Percentiles rank a stretch among this genome's conserved stretches.
phyloP scores from a whole-genome alignment of 1,284 basidiomycete genomes.

The Ustilago bromivora region DNA sequence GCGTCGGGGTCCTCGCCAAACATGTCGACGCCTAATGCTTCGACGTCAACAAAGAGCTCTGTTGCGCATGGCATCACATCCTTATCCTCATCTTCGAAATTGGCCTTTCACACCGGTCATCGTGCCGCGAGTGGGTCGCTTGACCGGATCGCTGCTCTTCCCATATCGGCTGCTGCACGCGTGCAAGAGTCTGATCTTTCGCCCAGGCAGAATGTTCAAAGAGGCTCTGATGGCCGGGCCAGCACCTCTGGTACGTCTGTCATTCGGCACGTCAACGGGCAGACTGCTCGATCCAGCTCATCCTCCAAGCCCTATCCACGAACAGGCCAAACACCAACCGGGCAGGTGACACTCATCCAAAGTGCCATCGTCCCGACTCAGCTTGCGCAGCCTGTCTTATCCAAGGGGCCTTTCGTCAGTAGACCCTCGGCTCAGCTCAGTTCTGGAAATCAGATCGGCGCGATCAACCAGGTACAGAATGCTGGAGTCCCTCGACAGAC shows the following conservation, averaged over 20 bases:
- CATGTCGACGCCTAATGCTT: not conserved
- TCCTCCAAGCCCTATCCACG: not conserved
- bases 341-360: not conserved
- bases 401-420: no score
- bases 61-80: not conserved
- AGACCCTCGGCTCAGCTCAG: not conserved
- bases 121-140: slow-evolving; percentile 17
- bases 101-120: not conserved
- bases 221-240: not conserved
- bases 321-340: not conserved
- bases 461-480: not conserved
- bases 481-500: not conserved
- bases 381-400: not conserved
- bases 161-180: not conserved
- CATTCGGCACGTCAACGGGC: not conserved
- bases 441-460: not conserved
- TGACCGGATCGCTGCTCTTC: slow-evolving; percentile 22
- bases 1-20: not conserved
- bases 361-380: not conserved
- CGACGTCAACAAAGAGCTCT: not conserved
- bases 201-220: not conserved
- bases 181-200: not conserved
- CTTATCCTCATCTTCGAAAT: not conserved
- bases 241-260: not conserved
- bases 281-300: not conserved